Conservation (phyloP, 176 grass and related monocot species). For the Oryza australiensis region DNA sequence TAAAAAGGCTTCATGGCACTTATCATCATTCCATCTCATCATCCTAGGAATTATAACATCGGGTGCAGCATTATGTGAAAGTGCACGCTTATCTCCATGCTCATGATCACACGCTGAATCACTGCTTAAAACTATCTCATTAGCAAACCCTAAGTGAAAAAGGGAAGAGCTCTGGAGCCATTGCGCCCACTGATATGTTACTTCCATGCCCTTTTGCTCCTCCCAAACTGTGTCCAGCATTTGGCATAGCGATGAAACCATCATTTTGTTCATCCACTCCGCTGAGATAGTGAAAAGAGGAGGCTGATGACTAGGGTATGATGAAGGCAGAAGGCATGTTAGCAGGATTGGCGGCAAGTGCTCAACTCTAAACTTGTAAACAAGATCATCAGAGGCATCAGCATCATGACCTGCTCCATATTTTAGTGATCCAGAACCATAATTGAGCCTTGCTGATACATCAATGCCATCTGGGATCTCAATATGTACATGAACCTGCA, state of each 20-base stretch:
- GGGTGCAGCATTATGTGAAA: slow-evolving; percentile 34
- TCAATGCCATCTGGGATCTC: slow-evolving; percentile 51
- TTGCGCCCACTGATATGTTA: slow-evolving; percentile 62
- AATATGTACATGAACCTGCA: slow-evolving; percentile 51
- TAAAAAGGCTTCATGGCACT: slow-evolving; percentile 63
- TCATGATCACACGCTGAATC: slow-evolving; percentile 24
- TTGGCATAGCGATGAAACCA: slow-evolving; percentile 49
- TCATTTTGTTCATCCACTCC: slow-evolving; percentile 55
- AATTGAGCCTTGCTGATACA: slow-evolving; percentile 46
- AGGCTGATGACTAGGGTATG: slow-evolving; percentile 63
- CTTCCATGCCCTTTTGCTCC: slow-evolving; percentile 55
- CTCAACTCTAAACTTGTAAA: slow-evolving; percentile 63
- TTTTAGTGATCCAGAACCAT: slow-evolving; percentile 42
- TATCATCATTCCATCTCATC: slow-evolving; percentile 59
- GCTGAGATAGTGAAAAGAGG: slow-evolving; percentile 53
- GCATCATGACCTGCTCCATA: slow-evolving; percentile 31
- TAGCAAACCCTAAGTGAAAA: slow-evolving; percentile 56
- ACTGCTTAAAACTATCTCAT: slow-evolving; percentile 54
- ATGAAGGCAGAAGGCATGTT: slow-evolving; percentile 57
- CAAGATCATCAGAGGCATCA: slow-evolving; percentile 45
- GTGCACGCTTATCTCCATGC: slow-evolving; percentile 44
- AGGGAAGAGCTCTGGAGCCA: slow-evolving; percentile 68
- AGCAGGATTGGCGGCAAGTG: slow-evolving; percentile 60
- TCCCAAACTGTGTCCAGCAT: slow-evolving; percentile 64
- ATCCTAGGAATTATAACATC: slow-evolving; percentile 71